Conservation (phyloP, 208 protist species). For the Strigomonas galati region DNA sequence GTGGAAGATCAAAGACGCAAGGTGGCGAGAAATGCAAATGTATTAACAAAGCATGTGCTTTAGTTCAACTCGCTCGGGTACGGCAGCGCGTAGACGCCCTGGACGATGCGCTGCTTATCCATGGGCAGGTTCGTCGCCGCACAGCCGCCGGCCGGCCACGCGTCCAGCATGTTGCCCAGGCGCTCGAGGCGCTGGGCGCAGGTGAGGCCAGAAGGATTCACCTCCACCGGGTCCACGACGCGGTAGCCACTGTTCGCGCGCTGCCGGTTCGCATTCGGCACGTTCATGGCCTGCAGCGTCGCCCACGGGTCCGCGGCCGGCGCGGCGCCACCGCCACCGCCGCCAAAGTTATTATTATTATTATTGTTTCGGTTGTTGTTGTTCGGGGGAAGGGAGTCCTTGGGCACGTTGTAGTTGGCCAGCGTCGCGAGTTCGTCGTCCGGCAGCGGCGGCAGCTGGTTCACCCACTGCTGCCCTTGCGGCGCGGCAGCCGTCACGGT, state of each 20-base stretch:
- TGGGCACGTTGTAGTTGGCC: slow-evolving; percentile 50
- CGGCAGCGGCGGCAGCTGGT: slow-evolving; percentile 37
- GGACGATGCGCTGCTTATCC: slow-evolving; percentile 39
- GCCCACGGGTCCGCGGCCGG: slow-evolving; percentile 34
- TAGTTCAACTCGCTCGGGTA: slow-evolving; percentile 52
- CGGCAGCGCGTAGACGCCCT: slow-evolving; percentile 47
- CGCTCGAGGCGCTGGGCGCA: slow-evolving; percentile 45
- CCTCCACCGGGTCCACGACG: slow-evolving; percentile 44
- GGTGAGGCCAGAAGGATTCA: slow-evolving; percentile 46
- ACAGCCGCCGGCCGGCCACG: slow-evolving; percentile 53
- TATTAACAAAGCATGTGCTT: slow-evolving; percentile 1
- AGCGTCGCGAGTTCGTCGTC: slow-evolving; percentile 56
- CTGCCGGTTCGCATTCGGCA: slow-evolving; percentile 31
- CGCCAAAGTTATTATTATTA: not conserved
- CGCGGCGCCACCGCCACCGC: not conserved
- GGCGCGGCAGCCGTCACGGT: not conserved
- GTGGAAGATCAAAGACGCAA: slow-evolving; percentile 13
- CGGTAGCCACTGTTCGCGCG: slow-evolving; percentile 11
- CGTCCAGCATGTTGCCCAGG: slow-evolving; percentile 43
- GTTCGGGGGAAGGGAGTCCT: slow-evolving; percentile 16
- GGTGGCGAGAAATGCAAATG: not conserved
- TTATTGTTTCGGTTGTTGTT: not conserved
- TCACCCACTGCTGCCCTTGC: slow-evolving; percentile 19
- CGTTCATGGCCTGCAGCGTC: slow-evolving; percentile 41
- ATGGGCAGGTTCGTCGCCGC: slow-evolving; percentile 29